Evolutionary conservation across 257 asterid genomes (phyloP), one percentile per base, ranked within the genome.

Genomic region (Solanum bulbocastanum): DNA sequence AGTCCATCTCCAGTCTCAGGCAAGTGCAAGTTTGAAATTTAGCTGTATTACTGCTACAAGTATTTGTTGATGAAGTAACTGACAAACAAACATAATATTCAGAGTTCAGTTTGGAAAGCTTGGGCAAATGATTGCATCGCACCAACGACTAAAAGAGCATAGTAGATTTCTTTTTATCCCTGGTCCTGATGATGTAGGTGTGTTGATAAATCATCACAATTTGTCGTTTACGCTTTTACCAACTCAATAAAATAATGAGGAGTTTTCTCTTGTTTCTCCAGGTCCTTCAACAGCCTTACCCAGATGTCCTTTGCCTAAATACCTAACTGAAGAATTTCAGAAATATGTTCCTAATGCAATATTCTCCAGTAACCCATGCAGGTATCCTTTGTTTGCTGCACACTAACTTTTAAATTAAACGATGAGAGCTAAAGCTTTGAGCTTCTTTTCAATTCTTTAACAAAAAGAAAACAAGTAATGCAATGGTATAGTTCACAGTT

Each of bases 161-260:
- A 96, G 98, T 86, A 92, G 90, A 87, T 97, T 97, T 92, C 96
- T 97, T 56, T 97, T 97, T 90, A 94, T 97, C 89, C 99, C 99
- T 56, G 99, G 99, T 88, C 99, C 99, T 82, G 98, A 96, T 91
- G 99, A 97, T 87, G 93, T 94, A 88, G 99, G 99, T 96, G 78
- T 83, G 94, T 91, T 76, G 66, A 69, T 86, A 84, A 87, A 74
- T 86, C 84, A 79, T 89, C 69, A 30, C 84, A 35, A 60, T 87
- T 87, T 73, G 25, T 60, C n/a, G 5, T 23, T 71, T 44, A 36
- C 44, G 44, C 71, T 71, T 86, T 52, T 74, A 18, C 52, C 35
- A n/a, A n/a, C 25, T 35, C 3, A 14, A 20, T 58, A 5, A 23
- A 8, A 16, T 68, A 13, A 37, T 46, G 85, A 83, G 13, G 10